These are phyloP conservation scores for Fusarium sp. DNA, from an alignment of 2,329 filamentous ascomycete species.

Conservation along the genomic window DNA sequence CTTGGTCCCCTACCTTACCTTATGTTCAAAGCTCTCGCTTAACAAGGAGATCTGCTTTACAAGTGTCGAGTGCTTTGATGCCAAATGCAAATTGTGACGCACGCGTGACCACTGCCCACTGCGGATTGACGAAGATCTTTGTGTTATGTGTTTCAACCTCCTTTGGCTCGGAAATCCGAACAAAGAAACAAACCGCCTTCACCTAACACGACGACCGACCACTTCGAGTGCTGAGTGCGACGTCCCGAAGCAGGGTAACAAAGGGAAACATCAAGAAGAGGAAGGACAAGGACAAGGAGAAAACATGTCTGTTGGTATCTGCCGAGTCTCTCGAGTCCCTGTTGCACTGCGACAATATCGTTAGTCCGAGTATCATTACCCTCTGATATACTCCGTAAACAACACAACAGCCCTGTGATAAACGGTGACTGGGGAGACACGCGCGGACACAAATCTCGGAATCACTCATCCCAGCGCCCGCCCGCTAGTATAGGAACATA, in stretches of 20 bases:
- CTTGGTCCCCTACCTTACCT: slow-evolving; percentile 2
- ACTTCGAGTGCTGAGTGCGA: background rate
- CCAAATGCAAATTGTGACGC: slow-evolving; percentile 39
- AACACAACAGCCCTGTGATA: slow-evolving; percentile 11
- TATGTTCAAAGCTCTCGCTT: slow-evolving; percentile 7
- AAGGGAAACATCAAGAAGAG: background rate
- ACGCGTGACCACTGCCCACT: slow-evolving; percentile 28
- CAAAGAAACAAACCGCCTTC: background rate
- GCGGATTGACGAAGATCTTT: slow-evolving; percentile 4
- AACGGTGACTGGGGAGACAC: slow-evolving; percentile 11
- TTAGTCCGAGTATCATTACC: background rate
- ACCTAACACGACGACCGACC: background rate
- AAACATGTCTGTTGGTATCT: background rate
- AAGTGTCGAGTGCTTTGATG: slow-evolving; percentile 19
- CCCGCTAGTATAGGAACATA: slow-evolving; percentile 14
- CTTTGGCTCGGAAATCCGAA: background rate
- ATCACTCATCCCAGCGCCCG: slow-evolving; percentile 27
- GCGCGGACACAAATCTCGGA: slow-evolving; percentile 29
- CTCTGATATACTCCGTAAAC: slow-evolving; percentile 1
- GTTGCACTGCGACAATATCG: background rate
- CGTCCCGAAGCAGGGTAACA: background rate
- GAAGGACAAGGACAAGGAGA: background rate
- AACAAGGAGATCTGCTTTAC: background rate
- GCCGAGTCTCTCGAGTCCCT: background rate
- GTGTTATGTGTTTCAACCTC: slow-evolving; percentile 21